Conservation (phyloP, 192 early-diverging fungal species). For the Haplosporangium gracile region DNA sequence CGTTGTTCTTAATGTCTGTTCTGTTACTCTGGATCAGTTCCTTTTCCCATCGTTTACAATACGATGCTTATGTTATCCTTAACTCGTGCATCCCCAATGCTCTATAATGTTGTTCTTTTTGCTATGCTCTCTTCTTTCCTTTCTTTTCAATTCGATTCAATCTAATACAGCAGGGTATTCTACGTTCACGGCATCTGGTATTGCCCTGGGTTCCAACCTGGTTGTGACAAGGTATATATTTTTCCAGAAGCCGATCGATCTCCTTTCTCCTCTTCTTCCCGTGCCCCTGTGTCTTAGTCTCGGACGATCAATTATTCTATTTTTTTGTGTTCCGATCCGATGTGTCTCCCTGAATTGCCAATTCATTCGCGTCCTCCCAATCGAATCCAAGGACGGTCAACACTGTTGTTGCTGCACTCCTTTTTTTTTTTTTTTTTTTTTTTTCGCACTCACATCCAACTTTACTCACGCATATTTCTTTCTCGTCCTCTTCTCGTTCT, state of each 20-base stretch:
- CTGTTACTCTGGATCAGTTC: neutral
- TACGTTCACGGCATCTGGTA: slow-evolving; percentile 50
- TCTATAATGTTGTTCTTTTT: neutral
- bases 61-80: slow-evolving; percentile 28
- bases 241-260: neutral
- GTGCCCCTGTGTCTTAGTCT: neutral
- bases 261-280: neutral
- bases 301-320: slow-evolving; percentile 4
- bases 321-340: slow-evolving; percentile 8
- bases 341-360: neutral
- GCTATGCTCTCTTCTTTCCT: neutral
- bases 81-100: slow-evolving; percentile 26
- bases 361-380: neutral
- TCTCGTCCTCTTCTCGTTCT: neutral
- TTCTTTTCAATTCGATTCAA: slow-evolving; percentile 13
- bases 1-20: neutral
- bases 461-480: neutral
- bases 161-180: slow-evolving; percentile 52
- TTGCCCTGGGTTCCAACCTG: slow-evolving; percentile 44
- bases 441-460: neutral
- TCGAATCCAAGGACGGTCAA: neutral
- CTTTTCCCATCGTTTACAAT: neutral
- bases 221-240: slow-evolving; percentile 47
- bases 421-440: neutral
- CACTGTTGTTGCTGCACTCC: neutral